phyloP scores from a whole-genome alignment of 495 filamentous ascomycete species.

The Podospora fimiseda region DNA sequence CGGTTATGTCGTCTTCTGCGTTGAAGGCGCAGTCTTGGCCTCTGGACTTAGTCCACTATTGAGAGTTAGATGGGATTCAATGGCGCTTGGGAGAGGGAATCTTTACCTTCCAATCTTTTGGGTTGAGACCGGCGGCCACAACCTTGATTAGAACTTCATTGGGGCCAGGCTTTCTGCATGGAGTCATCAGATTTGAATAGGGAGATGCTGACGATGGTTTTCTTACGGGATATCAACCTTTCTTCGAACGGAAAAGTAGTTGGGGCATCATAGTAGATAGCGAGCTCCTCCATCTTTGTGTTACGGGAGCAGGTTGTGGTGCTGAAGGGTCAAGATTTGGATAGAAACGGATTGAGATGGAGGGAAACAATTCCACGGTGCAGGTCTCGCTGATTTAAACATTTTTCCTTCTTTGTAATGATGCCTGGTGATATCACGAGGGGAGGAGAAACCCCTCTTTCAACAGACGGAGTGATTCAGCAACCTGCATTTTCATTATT shows the following conservation, averaged over 20 bases:
- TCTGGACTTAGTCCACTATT: neutral
- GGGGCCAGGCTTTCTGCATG: slow-evolving; percentile 28
- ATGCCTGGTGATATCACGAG: no score
- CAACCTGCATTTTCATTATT: no score
- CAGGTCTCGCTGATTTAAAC: no score
- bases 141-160: slow-evolving; percentile 56
- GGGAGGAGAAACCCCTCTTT: no score
- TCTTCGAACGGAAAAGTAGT: neutral
- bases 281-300: slow-evolving; percentile 3
- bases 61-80: neutral
- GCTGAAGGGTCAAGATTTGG: no score
- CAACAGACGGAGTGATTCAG: no score
- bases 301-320: neutral
- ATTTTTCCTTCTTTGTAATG: no score
- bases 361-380: no score
- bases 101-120: slow-evolving; percentile 29
- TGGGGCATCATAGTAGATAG: slow-evolving; percentile 1
- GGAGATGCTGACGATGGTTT: neutral
- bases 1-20: slow-evolving; percentile 39
- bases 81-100: neutral
- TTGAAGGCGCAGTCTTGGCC: slow-evolving; percentile 13
- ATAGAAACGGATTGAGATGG: no score
- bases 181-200: neutral
- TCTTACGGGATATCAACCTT: slow-evolving; percentile 12
- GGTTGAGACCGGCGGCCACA: slow-evolving; percentile 37